Evolutionary conservation across 2,329 filamentous ascomycete species (phyloP).

Genomic region (Zopfia rhizophila): DNA sequence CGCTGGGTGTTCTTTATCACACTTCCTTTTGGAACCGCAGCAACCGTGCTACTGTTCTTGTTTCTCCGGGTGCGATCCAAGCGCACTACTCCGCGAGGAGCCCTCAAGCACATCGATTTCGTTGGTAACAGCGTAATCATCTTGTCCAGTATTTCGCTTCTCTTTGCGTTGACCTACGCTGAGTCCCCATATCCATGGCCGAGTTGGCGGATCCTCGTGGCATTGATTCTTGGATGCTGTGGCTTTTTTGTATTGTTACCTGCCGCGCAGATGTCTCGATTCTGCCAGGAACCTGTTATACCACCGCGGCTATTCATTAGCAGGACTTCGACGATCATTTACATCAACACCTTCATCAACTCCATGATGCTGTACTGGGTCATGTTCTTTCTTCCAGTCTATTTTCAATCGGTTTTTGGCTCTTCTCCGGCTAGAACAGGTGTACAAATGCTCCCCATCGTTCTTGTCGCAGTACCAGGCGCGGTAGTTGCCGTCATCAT

Average conservation of each 20-base stretch:
- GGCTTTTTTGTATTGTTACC: slow-evolving; percentile 46
- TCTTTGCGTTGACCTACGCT: slow-evolving; percentile 57
- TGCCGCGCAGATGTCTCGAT: slow-evolving; percentile 48
- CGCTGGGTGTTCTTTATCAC: slow-evolving; percentile 56
- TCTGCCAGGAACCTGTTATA: slow-evolving; percentile 38
- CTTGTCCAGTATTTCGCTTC: slow-evolving; percentile 44
- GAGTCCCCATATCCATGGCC: slow-evolving; percentile 55
- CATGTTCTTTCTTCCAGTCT: slow-evolving; percentile 57
- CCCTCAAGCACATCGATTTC: slow-evolving; percentile 46
- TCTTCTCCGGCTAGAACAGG: slow-evolving; percentile 48
- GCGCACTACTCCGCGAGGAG: slow-evolving; percentile 3
- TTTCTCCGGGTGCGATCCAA: slow-evolving; percentile 53
- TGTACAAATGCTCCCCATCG: slow-evolving; percentile 42
- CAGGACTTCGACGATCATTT: slow-evolving; percentile 45
- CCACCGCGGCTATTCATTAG: slow-evolving; percentile 55
- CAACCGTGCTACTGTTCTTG: slow-evolving; percentile 28
- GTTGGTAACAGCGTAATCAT: slow-evolving; percentile 57
- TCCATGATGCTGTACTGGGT: slow-evolving; percentile 50
- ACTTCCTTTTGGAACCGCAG: slow-evolving; percentile 34
- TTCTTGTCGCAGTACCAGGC: slow-evolving; percentile 19
- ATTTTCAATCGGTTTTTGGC: slow-evolving; percentile 56
- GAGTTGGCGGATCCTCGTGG: slow-evolving; percentile 48
- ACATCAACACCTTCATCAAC: slow-evolving; percentile 52
- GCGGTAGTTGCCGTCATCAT: slow-evolving; percentile 4
- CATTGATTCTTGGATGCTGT: slow-evolving; percentile 55